Percentiles rank a stretch among this genome's conserved stretches.
Evolutionary conservation across 805 yeast genomes (phyloP).

Genomic region (Zygotorulaspora danielsina): DNA sequence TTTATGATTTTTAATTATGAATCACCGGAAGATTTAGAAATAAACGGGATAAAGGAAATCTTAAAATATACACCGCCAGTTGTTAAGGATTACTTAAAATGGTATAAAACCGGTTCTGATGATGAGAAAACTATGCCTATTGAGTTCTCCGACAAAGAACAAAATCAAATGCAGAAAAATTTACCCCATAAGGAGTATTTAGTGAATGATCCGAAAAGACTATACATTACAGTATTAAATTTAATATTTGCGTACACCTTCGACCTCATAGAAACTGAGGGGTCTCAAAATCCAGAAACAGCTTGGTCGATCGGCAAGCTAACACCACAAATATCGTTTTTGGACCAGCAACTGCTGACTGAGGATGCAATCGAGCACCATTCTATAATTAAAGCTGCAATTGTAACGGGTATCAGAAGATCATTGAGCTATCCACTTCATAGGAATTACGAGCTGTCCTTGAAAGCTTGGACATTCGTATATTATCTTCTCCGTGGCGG

Average conservation of each 20-base stretch:
- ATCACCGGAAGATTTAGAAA: slow-evolving; percentile 48
- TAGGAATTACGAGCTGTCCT: slow-evolving; percentile 58
- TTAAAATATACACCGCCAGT: slow-evolving; percentile 52
- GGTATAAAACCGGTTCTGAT: slow-evolving; percentile 43
- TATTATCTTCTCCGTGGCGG: slow-evolving; percentile 64
- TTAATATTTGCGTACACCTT: slow-evolving; percentile 69
- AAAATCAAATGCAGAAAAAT: slow-evolving; percentile 55
- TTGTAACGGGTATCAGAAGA: slow-evolving; percentile 63
- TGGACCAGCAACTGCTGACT: slow-evolving; percentile 56
- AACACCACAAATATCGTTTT: slow-evolving; percentile 67
- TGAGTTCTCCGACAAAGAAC: slow-evolving; percentile 56
- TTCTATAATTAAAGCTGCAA: slow-evolving; percentile 45
- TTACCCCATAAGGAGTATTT: slow-evolving; percentile 63
- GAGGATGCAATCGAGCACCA: slow-evolving; percentile 20
- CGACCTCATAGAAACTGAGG: slow-evolving; percentile 70
- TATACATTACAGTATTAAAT: slow-evolving; percentile 60
- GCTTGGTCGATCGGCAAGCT: slow-evolving; percentile 93
- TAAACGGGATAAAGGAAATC: slow-evolving; percentile 41
- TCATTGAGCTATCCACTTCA: slow-evolving; percentile 77
- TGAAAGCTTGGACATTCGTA: slow-evolving; percentile 71
- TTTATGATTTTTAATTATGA: slow-evolving; percentile 55
- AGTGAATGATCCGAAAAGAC: slow-evolving; percentile 47
- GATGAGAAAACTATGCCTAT: slow-evolving; percentile 38
- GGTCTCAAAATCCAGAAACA: slow-evolving; percentile 74
- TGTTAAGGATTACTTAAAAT: slow-evolving; percentile 41